phyloP scores from a whole-genome alignment of 768 basidiomycete genomes.

The Amanita thiersii region DNA sequence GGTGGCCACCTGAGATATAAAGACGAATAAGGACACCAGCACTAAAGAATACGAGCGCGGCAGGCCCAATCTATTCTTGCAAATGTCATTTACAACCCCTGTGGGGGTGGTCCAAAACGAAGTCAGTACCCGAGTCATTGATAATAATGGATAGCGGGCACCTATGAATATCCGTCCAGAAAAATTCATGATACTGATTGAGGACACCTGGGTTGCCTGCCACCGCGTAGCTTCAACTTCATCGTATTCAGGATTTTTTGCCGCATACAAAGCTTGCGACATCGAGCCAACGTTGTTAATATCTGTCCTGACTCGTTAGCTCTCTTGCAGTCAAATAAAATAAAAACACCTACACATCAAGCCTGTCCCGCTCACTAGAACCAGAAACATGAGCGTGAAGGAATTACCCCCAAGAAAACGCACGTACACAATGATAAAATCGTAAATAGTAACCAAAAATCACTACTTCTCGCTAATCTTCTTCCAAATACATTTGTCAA shows the following conservation, averaged over 20 bases:
- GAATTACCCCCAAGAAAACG: neutral
- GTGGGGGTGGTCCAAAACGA: neutral
- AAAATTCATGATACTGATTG: constrained; percentile 77
- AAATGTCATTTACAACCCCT: constrained; percentile 67
- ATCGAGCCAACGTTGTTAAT: constrained; percentile 87
- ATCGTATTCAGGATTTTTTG: constrained; percentile 55
- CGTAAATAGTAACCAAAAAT: constrained; percentile 59
- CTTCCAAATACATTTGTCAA: constrained; percentile 47
- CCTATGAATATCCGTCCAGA: constrained; percentile 71
- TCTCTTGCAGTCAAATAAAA: neutral
- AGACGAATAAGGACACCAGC: constrained; percentile 57
- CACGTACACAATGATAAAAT: constrained; percentile 52
- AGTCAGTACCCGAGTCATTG: neutral
- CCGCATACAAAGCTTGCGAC: constrained; percentile 42
- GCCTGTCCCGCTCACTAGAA: constrained; percentile 66
- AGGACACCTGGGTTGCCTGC: constrained; percentile 83
- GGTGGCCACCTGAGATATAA: constrained; percentile 63
- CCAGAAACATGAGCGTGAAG: constrained; percentile 4
- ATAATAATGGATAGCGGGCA: constrained; percentile 17
- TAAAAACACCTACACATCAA: constrained; percentile 59
- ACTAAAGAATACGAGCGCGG: constrained; percentile 68
- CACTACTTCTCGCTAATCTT: constrained; percentile 37
- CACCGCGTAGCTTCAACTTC: constrained; percentile 58
- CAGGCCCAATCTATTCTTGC: constrained; percentile 43
- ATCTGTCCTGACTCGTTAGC: constrained; percentile 27